These are phyloP conservation scores for Pythium phragmiticola DNA, from an alignment of 352 stramenopile genomes.

Conservation along the genomic window DNA sequence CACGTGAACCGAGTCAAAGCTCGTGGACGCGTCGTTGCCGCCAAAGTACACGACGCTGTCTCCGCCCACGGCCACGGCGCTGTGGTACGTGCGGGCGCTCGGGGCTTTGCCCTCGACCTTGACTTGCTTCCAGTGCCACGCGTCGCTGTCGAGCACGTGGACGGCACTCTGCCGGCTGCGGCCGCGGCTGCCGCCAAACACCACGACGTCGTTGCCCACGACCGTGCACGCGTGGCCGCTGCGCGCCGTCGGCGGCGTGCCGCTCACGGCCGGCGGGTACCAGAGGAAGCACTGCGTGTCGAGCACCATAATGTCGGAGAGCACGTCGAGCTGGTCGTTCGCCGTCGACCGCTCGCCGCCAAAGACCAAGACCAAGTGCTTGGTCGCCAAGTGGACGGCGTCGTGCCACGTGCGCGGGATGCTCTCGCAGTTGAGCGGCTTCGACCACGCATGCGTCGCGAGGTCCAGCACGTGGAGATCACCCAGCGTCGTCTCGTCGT, in stretches of 20 bases:
- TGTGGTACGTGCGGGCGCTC: slow-evolving; percentile 90
- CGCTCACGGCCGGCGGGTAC: slow-evolving; percentile 89
- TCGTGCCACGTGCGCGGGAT: slow-evolving; percentile 90
- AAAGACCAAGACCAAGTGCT: slow-evolving; percentile 92
- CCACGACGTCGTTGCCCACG: slow-evolving; percentile 70
- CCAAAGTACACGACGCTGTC: slow-evolving; percentile 91
- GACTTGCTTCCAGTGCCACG: slow-evolving; percentile 89
- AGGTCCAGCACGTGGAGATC: slow-evolving; percentile 89
- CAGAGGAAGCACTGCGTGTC: slow-evolving; percentile 94
- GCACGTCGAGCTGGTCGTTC: slow-evolving; percentile 63
- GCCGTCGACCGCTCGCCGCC: slow-evolving; percentile 81
- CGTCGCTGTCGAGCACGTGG: slow-evolving; percentile 73
- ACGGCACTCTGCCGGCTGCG: slow-evolving; percentile 74
- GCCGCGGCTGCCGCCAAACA: slow-evolving; percentile 75
- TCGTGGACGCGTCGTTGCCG: slow-evolving; percentile 90
- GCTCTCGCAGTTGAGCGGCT: slow-evolving; percentile 88
- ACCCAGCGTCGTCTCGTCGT: slow-evolving; percentile 78
- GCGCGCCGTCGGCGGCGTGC: slow-evolving; percentile 52
- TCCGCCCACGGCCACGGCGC: slow-evolving; percentile 52
- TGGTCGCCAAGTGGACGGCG: slow-evolving; percentile 83
- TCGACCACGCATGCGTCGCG: slow-evolving; percentile 65
- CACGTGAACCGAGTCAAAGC: slow-evolving; percentile 92
- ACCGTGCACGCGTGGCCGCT: slow-evolving; percentile 78
- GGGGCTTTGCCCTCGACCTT: slow-evolving; percentile 89
- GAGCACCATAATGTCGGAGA: slow-evolving; percentile 89